Conservation (phyloP, 495 filamentous ascomycete genomes). For the Xylaria acuta region DNA sequence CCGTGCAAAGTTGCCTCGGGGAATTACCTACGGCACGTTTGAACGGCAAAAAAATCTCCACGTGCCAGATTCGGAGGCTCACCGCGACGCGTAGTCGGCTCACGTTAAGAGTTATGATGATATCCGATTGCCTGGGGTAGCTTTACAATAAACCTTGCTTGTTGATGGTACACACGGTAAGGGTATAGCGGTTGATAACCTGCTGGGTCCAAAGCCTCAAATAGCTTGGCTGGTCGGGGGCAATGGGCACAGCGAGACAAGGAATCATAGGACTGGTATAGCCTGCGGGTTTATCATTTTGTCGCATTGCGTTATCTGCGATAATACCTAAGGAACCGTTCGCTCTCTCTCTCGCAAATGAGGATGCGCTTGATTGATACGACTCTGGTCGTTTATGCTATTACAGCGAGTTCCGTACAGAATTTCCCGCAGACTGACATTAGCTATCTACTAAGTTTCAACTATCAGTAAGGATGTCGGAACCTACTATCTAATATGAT, state of each 20-base stretch:
- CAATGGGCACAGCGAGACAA: background rate
- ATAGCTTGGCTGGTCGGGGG: background rate
- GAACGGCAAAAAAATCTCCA: background rate
- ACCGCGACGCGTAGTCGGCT: background rate
- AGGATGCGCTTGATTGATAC: background rate
- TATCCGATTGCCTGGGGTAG: background rate
- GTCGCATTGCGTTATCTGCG: background rate
- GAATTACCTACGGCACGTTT: conserved; percentile 1
- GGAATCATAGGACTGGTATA: background rate
- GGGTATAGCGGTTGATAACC: background rate
- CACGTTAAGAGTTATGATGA: too few relatives aligned
- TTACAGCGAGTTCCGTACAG: background rate
- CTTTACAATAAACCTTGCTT: background rate
- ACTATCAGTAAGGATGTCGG: too few relatives aligned
- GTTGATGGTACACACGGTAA: background rate
- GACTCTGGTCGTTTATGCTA: background rate
- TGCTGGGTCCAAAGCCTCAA: background rate
- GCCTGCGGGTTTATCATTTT: background rate
- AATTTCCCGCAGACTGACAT: background rate
- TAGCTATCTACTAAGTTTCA: background rate
- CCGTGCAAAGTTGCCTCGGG: background rate
- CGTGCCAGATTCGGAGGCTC: background rate
- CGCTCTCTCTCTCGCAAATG: background rate
- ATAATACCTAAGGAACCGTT: background rate
- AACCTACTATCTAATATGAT: too few relatives aligned